Conservation (phyloP, 2,329 filamentous ascomycete genomes). For the Sclerotinia subarctica region DNA sequence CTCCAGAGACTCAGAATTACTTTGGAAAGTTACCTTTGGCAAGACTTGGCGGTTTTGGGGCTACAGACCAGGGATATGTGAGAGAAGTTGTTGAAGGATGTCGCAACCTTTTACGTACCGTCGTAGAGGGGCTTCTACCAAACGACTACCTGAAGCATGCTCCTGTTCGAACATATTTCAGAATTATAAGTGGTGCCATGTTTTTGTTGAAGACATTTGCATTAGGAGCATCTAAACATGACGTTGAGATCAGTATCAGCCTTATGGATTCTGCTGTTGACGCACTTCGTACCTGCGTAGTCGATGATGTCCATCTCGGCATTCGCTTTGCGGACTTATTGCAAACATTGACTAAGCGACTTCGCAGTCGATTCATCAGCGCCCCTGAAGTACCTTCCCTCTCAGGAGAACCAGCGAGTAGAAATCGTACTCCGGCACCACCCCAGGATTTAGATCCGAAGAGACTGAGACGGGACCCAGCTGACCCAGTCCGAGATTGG, state of each 20-base stretch:
- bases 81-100: constrained; percentile 75
- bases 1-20: constrained; percentile 62
- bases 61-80: constrained; percentile 69
- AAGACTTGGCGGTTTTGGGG: constrained; percentile 60
- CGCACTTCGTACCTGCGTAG: constrained; percentile 72
- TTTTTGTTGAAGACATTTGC: constrained; percentile 83
- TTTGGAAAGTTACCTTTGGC: constrained; percentile 62
- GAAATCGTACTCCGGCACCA: constrained; percentile 34
- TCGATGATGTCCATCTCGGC: constrained; percentile 82
- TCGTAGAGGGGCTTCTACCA: constrained; percentile 72
- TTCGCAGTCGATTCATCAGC: constrained; percentile 72
- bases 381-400: constrained; percentile 49
- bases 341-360: constrained; percentile 71
- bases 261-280: constrained; percentile 73
- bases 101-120: constrained; percentile 70
- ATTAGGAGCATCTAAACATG: constrained; percentile 72
- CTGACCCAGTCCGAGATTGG: constrained; percentile 35
- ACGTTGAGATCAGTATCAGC: constrained; percentile 71
- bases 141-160: constrained; percentile 77
- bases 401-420: constrained; percentile 22
- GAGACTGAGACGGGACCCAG: constrained; percentile 31
- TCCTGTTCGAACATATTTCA: constrained; percentile 80
- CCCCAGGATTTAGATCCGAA: constrained; percentile 38
- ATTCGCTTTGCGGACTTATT: constrained; percentile 79
- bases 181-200: constrained; percentile 82